phyloP scores from a whole-genome alignment of 257 asterid species.

The Linderniella brevidens region DNA sequence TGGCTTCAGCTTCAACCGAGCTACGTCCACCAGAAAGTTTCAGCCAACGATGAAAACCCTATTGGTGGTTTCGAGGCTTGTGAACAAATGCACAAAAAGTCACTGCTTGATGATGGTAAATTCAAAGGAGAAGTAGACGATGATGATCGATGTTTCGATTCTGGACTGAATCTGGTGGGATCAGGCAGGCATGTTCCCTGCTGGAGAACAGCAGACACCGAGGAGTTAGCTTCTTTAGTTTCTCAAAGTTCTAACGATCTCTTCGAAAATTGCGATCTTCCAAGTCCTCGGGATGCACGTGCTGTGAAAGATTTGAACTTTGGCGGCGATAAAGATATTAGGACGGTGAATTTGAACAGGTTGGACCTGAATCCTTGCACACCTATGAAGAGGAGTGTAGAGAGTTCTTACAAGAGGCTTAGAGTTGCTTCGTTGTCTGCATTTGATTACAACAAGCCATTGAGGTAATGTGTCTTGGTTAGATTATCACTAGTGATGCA shows the following conservation, averaged over 20 bases:
- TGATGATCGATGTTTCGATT: background rate
- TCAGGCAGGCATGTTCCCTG: slow-evolving; percentile 45
- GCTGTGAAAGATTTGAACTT: slow-evolving; percentile 18
- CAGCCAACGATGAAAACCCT: slow-evolving; percentile 15
- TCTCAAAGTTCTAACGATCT: slow-evolving; percentile 41
- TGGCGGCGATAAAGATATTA: too few relatives aligned
- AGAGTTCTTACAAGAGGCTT: background rate
- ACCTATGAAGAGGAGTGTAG: too few relatives aligned
- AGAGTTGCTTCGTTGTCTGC: too few relatives aligned
- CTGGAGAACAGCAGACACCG: slow-evolving; percentile 84
- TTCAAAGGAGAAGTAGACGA: background rate
- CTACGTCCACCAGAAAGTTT: slow-evolving; percentile 24
- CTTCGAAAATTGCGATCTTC: slow-evolving; percentile 85
- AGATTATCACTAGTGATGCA: too few relatives aligned
- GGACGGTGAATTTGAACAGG: background rate
- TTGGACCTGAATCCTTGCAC: too few relatives aligned
- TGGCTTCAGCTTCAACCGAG: slow-evolving; percentile 59
- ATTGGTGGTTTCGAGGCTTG: slow-evolving; percentile 13
- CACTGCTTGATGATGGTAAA: background rate
- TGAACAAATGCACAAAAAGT: slow-evolving; percentile 12
- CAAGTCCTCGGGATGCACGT: slow-evolving; percentile 38
- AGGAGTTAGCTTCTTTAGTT: slow-evolving; percentile 61
- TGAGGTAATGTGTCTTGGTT: too few relatives aligned
- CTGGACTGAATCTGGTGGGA: background rate
- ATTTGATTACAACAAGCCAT: too few relatives aligned